Conservation (phyloP, 192 early-diverging fungal species). For the Coemansia sp. region DNA sequence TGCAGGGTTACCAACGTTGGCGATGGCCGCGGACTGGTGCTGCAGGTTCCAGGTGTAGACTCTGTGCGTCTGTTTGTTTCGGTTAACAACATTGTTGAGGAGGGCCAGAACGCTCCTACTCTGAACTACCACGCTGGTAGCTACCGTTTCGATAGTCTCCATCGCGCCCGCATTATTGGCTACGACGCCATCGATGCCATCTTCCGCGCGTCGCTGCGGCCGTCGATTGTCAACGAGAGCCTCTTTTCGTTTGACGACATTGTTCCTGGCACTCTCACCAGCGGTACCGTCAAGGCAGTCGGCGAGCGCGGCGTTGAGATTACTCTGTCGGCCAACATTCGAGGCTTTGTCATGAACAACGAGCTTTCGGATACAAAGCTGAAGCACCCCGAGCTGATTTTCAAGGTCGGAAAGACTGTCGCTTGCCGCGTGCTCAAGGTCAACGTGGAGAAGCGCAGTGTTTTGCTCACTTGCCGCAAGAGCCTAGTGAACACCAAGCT, state of each 20-base stretch:
- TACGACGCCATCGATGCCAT: constrained; percentile 75
- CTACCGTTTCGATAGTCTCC: constrained; percentile 63
- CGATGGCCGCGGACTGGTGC: constrained; percentile 58
- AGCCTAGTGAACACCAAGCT: constrained; percentile 67
- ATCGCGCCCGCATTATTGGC: constrained; percentile 75
- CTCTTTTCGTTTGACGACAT: constrained; percentile 70
- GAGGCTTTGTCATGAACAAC: constrained; percentile 63
- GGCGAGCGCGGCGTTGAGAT: constrained; percentile 58
- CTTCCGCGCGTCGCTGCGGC: constrained; percentile 68
- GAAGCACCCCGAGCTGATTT: constrained; percentile 62
- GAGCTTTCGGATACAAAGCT: constrained; percentile 76
- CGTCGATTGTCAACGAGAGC: constrained; percentile 62
- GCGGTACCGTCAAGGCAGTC: constrained; percentile 51
- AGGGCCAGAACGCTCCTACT: constrained; percentile 51
- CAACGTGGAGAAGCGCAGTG: constrained; percentile 52
- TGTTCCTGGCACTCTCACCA: constrained; percentile 18
- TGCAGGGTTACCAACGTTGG: constrained; percentile 62
- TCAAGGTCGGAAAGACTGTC: constrained; percentile 69
- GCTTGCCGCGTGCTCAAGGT: constrained; percentile 69
- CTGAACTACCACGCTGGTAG: constrained; percentile 48
- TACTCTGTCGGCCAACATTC: constrained; percentile 56
- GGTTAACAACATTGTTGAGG: constrained; percentile 70
- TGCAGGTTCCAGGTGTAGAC: constrained; percentile 49
- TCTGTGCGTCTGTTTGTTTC: constrained; percentile 22
- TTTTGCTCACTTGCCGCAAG: constrained; percentile 75